Evolutionary conservation across 129 eudicot species (phyloP), one percentile per base, ranked within the genome.

Genomic region (Deinandra increscens): DNA sequence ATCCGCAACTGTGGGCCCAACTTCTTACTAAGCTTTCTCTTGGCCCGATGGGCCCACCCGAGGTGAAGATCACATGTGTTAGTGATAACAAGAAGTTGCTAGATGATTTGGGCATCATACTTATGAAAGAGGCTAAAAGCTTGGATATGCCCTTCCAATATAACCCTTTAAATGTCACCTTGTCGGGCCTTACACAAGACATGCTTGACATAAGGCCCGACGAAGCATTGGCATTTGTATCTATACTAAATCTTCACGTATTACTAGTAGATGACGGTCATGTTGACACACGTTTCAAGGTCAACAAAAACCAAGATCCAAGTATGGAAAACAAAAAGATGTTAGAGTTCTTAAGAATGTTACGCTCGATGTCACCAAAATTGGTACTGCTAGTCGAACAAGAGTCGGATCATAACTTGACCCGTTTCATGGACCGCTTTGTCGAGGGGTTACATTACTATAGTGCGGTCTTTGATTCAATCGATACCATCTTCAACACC

Each of bases 401-500:
- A 69, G 92, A 86, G 64, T 75, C 86, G 1, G 65, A 81, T 69
- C 86, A 86, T 65, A 86, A 86, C 49, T 72, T n/a, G 10, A 66
- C 45, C 18, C 66, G 77, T 62, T 49, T 86, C 33, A 77, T 81
- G 15, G 92, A 83, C 14, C 84, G 88, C 0, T 73, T 86, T 9
- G 81, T 81, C 0, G 84, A 81, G 78, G 92, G 80, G 18, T 48
- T 86, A 64, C 88, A 81, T 59, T 83, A 69, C 54, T 86, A 83
- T 42, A 79, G 86, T 1, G 92, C 88, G 6, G 23, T 83, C 4
- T 86, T 83, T 20, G 84, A 86, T 75, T 86, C 82, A 1, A 78
- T 83, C 7, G 78, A 81, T 14, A 70, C 80, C 0, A 68, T 69
- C 3, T 83, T 68, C 41, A 70, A 71, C 2, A 60, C 53, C 5